Evolutionary conservation across 176 grass and related monocot species (phyloP), one percentile per base, ranked within the genome.

Genomic region (Oryza nivara): DNA sequence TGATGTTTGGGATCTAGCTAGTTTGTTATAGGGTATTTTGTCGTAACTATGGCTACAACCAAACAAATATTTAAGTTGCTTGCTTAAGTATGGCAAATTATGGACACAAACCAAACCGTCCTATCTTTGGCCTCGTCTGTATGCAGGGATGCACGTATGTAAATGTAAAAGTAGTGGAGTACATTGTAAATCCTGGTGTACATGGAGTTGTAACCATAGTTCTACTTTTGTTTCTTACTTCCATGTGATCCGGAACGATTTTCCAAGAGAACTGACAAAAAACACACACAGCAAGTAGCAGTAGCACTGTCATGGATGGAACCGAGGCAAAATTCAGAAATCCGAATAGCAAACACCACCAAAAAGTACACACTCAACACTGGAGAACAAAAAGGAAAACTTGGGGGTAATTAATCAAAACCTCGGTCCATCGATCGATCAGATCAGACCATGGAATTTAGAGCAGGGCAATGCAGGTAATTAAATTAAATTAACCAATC

Each of bases 211-310:
- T 17, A 6, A 54, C 51, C 51, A 54, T 54, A 17, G 5, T 14
- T 54, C 15, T 48, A 48, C 46, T 48, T 48, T 48, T 49, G 13
- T 49, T 47, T 47, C 1, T 14, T 58, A 58, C 20, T 58, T 68
- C 76, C 82, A 43, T 68, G 63, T n/a, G 72, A 76, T 19, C 82
- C 32, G 7, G 32, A 80, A 23, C 22, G 19, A 34, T 73, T 70
- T 65, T 74, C 72, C 41, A 13, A 26, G 13, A 75, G 19, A 84
- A 40, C 60, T 45, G n/a, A 58, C 1, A 70, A 44, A 52, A 47
- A n/a, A 32, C 30, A 3, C 46, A 6, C 1, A 11, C 11, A 5
- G 23, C 30, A 68, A 26, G 5, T 16, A 38, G 36, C 36, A 38
- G 36, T 38, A 38, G 51, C 15, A 54, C 51, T 54, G 52, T 19